Base-by-base conservation (phyloP, 352 stramenopile genomes). In the Peronospora farinosa region DNA sequence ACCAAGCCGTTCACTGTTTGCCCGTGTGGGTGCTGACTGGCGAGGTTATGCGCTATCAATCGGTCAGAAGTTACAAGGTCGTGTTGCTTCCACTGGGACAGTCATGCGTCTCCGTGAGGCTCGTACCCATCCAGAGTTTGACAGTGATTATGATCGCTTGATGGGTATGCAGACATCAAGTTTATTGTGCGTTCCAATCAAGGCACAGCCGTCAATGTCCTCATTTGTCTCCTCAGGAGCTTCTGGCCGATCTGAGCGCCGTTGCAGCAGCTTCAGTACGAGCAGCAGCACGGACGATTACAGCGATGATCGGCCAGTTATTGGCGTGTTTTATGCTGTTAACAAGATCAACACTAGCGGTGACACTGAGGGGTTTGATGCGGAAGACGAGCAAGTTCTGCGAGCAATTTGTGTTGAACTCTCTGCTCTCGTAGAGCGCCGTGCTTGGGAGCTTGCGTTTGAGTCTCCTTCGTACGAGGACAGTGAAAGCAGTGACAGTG, bases 301-400 rank as follows among this genome's bases (percentile, higher is more conserved):
- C 12, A 54, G 57, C 5, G 67, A 76, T n/a, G 64, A 74, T 41
- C 57, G 62, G 5, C 62, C 57, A 0, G 67, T 88, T 11, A 74
- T 92, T 54, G 79, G 75, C 0, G 78, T 94, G 1, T 82, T 92
- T 19, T 89, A 94, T 55, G 80, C 76, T 0, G 75, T 74, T n/a
- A 91, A 92, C 63, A 92, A 92, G 39, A 52, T 71, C 15, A 74
- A 67, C 13, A 40, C 56, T 3, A 63, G 50, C 7, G 47, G 41
- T 15, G 69, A 68, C 16, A 53, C 59, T 5, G 62, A 60, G 13
- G 63, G 59, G 13, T 92, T 92, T 39, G 71, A 72, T 11, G 47
- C 65, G 2, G 77, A 86, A 44, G 81, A 92, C 47, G 62, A 84
- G 47, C 77, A 82, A 57, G 63, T 89, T 21, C 55, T 88, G 36